Evolutionary conservation across 352 stramenopile species (phyloP).

Genomic region (Phytopythium montanum): DNA sequence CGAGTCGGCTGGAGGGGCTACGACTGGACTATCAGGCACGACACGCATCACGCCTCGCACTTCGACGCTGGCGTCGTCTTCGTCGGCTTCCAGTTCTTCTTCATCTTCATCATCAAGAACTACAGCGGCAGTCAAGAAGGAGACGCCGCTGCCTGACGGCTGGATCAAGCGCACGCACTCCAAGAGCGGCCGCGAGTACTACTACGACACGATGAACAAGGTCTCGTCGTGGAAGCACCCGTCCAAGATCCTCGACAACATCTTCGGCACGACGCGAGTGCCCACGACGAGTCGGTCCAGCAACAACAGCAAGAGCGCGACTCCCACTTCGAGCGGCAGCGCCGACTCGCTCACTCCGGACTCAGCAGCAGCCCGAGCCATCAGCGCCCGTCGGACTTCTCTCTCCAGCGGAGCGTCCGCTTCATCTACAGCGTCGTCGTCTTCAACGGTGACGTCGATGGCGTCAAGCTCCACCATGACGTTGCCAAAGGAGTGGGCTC

Average conservation of each 20-base stretch:
- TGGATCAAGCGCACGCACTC: slow-evolving; percentile 74
- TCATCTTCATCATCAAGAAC: slow-evolving; percentile 15
- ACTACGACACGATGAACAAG: slow-evolving; percentile 71
- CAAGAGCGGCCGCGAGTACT: slow-evolving; percentile 70
- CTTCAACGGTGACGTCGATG: neutral
- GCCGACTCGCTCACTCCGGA: slow-evolving; percentile 39
- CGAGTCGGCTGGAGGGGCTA: slow-evolving; percentile 12
- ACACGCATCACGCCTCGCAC: slow-evolving; percentile 11
- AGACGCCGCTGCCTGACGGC: slow-evolving; percentile 46
- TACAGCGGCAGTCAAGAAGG: slow-evolving; percentile 21
- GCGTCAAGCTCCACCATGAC: slow-evolving; percentile 19
- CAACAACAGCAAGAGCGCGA: slow-evolving; percentile 12
- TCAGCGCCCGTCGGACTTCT: slow-evolving; percentile 12
- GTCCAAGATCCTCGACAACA: slow-evolving; percentile 55
- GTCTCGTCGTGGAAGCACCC: slow-evolving; percentile 73
- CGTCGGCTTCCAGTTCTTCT: slow-evolving; percentile 14
- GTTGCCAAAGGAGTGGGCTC: slow-evolving; percentile 76
- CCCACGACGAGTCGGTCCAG: slow-evolving; percentile 3
- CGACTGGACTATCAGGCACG: slow-evolving; percentile 2
- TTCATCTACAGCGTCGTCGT: neutral
- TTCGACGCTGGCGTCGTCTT: slow-evolving; percentile 9
- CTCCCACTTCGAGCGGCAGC: slow-evolving; percentile 11
- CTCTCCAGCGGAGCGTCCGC: slow-evolving; percentile 20
- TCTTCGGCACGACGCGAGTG: slow-evolving; percentile 31
- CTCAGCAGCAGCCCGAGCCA: slow-evolving; percentile 18